Base-by-base conservation (phyloP, 2,329 filamentous ascomycete species). In the Fusarium sp. region DNA sequence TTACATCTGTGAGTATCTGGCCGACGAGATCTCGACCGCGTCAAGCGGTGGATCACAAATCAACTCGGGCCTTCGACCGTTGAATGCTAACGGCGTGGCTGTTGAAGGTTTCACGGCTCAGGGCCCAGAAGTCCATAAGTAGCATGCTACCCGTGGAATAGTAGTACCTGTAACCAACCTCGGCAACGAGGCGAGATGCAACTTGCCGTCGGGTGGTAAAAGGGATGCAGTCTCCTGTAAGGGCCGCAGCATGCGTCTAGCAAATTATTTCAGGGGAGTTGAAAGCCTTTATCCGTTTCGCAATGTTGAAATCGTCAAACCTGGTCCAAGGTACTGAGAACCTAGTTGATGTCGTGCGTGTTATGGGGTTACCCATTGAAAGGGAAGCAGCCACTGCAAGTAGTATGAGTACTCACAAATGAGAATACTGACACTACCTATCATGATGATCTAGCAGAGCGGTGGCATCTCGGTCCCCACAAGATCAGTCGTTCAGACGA, bases 131-230 rank as follows among this genome's bases (percentile, higher is more conserved):
- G 30, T 20, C 13, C 46, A 60, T 37, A 61, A 56, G 33, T 52
- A 28, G 50, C 37, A 60, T 49, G 22, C n/a, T 28, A 41, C 30
- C 50, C 33, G 54, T 56, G 49, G 39, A 47, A 46, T 22, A 26
- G 57, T 63, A 57, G 33, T 55, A 59, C 35, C 32, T 73, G 70
- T 70, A 65, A 26, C 54, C 40, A 67, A 63, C 71, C 68, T 71
- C 58, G 44, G 55, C 48, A 62, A 48, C 56, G 61, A 67, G 64
- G 59, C 57, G 56, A 72, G 57, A 71, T 70, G 57, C 35, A 65
- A 58, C 57, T 56, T 63, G 46, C 57, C 65, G 48, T 61, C 43
- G 44, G 50, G 45, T 46, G 30, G 54, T 41, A 54, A 47, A 13
- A 50, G 46, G 26, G 20, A 47, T 46, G 28, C 35, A 44, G n/a